Conservation (phyloP, 352 stramenopile genomes). For the Pythium coloratum region DNA sequence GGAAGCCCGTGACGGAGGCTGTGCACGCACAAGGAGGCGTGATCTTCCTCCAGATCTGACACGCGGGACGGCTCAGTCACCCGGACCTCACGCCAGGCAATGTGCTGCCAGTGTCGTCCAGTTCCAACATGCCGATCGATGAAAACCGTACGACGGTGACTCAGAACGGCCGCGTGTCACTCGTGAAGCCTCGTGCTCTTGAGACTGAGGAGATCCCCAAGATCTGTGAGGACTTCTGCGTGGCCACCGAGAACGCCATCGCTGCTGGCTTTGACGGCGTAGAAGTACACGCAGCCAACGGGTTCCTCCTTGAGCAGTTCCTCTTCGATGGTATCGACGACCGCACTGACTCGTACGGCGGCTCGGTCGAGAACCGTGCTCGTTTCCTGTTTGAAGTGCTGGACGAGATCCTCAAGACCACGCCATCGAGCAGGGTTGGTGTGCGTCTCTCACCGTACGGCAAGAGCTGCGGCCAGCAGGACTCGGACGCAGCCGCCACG, state of each 20-base stretch:
- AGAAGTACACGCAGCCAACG: slow-evolving; percentile 85
- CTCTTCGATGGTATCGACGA: slow-evolving; percentile 66
- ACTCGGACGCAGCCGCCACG: slow-evolving; percentile 15
- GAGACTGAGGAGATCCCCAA: slow-evolving; percentile 57
- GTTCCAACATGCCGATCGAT: slow-evolving; percentile 15
- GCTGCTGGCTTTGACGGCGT: slow-evolving; percentile 33
- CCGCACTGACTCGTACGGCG: slow-evolving; percentile 74
- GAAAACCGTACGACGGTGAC: slow-evolving; percentile 1
- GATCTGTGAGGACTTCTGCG: slow-evolving; percentile 56
- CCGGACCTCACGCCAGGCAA: slow-evolving; percentile 10
- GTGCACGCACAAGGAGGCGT: slow-evolving; percentile 61
- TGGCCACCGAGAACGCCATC: slow-evolving; percentile 44
- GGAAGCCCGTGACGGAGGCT: slow-evolving; percentile 43
- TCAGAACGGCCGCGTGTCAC: slow-evolving; percentile 21
- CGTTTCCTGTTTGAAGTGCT: slow-evolving; percentile 60
- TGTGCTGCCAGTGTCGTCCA: slow-evolving; percentile 15
- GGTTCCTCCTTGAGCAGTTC: slow-evolving; percentile 89
- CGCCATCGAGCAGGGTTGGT: slow-evolving; percentile 18
- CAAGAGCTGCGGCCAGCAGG: slow-evolving; percentile 23
- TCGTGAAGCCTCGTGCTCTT: slow-evolving; percentile 49
- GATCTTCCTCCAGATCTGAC: slow-evolving; percentile 76
- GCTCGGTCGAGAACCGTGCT: slow-evolving; percentile 63
- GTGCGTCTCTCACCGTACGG: slow-evolving; percentile 28
- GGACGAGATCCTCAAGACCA: slow-evolving; percentile 29
- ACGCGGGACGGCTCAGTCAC: slow-evolving; percentile 58